A percentile compares a stretch with the other conserved stretches of the same genome.
Evolutionary conservation across 192 early-diverging fungal genomes (phyloP).

Genomic region (Coemansia sp.): DNA sequence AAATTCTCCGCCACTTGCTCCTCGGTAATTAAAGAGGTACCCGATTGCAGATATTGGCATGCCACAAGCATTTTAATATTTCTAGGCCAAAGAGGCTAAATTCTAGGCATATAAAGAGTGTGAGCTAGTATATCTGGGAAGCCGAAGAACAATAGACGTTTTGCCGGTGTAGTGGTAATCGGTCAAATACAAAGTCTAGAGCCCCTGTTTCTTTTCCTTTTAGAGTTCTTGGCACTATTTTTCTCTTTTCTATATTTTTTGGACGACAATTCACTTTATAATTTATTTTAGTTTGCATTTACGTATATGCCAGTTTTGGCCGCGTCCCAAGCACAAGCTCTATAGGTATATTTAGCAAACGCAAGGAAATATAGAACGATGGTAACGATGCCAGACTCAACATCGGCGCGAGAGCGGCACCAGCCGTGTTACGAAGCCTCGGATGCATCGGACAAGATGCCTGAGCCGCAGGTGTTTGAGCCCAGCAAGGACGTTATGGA

Average conservation of each 20-base stretch:
- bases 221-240: not conserved
- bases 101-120: no score
- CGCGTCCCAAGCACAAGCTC: not conserved
- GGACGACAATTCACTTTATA: not conserved
- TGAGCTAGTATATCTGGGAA: no score
- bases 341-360: not conserved
- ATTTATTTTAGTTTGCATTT: not conserved
- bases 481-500: constrained; percentile 32
- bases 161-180: no score
- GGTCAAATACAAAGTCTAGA: no score
- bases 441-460: not conserved
- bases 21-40: no score
- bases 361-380: not conserved
- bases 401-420: constrained; percentile 1
- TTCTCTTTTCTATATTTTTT: not conserved
- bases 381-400: not conserved
- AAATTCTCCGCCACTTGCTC: constrained; percentile 19
- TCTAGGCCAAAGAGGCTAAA: no score
- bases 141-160: no score
- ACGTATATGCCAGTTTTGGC: not conserved
- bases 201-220: not conserved
- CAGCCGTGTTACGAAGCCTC: not conserved
- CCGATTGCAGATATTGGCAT: no score
- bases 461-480: constrained; percentile 40
- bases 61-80: no score